Evolutionary conservation across 2,329 filamentous ascomycete species (phyloP).

Genomic region (Pseudogymnoascus sp.): DNA sequence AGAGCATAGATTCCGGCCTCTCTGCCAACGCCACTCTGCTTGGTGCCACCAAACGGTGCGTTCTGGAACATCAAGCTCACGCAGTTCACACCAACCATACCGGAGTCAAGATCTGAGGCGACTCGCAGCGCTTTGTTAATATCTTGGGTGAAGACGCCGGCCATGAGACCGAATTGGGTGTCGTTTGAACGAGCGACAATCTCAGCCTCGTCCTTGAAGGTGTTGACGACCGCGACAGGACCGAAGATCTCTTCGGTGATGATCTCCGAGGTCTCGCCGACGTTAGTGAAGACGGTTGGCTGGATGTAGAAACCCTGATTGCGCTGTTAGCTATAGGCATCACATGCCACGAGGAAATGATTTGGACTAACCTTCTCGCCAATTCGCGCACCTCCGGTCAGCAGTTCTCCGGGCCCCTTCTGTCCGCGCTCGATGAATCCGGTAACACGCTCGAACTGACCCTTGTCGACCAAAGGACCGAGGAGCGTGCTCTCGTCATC

Average conservation of each 20-base stretch:
- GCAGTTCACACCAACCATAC: slow-evolving; percentile 47
- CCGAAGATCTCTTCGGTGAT: slow-evolving; percentile 41
- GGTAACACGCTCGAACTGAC: slow-evolving; percentile 61
- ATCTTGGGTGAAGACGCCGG: slow-evolving; percentile 44
- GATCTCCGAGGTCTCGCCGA: too few species aligned
- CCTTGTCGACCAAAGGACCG: slow-evolving; percentile 49
- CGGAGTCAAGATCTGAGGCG: slow-evolving; percentile 42
- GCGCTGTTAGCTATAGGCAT: not conserved
- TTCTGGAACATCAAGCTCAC: slow-evolving; percentile 12
- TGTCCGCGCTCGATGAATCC: slow-evolving; percentile 52
- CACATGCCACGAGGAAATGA: not conserved
- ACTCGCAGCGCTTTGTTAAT: slow-evolving; percentile 31
- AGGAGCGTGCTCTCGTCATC: slow-evolving; percentile 50
- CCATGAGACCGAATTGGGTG: slow-evolving; percentile 47
- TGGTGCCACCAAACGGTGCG: not conserved
- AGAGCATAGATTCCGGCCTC: slow-evolving; percentile 10
- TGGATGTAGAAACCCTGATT: too few species aligned
- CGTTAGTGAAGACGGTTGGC: too few species aligned
- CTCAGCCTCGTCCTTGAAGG: slow-evolving; percentile 50
- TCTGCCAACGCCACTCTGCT: too few species aligned
- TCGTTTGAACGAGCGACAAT: slow-evolving; percentile 47
- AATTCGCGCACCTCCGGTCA: slow-evolving; percentile 53
- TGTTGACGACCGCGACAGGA: slow-evolving; percentile 51
- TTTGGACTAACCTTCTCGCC: slow-evolving; percentile 39
- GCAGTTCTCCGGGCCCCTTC: slow-evolving; percentile 50